Conservation (phyloP, 176 grass and related monocot genomes). For the Aegilops umbellulata region DNA sequence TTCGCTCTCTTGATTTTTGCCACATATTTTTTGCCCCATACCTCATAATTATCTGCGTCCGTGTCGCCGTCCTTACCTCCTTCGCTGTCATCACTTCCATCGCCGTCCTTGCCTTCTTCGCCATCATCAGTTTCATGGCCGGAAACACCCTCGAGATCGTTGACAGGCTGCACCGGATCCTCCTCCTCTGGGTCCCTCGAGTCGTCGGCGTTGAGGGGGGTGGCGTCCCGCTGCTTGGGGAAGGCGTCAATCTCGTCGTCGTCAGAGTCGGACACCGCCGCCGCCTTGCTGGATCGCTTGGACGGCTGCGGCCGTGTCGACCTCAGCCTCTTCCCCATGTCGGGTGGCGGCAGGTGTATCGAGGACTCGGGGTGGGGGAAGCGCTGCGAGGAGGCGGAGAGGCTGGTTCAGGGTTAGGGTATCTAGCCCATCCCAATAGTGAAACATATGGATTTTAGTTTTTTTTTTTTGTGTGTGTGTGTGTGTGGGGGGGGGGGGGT, state of each 20-base stretch:
- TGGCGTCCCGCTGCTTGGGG: conserved; percentile 74
- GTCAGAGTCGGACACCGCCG: conserved; percentile 36
- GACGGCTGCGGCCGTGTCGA: not conserved
- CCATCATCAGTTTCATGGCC: conserved; percentile 48
- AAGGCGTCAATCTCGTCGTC: conserved; percentile 83
- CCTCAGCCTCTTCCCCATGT: too few relatives aligned
- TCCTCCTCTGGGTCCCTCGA: conserved; percentile 46
- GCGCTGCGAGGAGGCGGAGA: not conserved
- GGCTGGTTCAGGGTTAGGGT: conserved; percentile 6
- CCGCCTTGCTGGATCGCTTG: conserved; percentile 6
- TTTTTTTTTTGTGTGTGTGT: too few relatives aligned
- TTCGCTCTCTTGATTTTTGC: conserved; percentile 75
- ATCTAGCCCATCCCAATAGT: too few relatives aligned
- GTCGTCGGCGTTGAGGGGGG: conserved; percentile 51
- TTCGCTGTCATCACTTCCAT: conserved; percentile 46
- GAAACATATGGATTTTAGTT: too few relatives aligned
- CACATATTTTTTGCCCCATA: conserved; percentile 46
- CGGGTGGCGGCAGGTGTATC: not conserved
- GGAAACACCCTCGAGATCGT: conserved; percentile 57
- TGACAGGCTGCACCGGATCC: conserved; percentile 67
- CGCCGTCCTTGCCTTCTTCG: conserved; percentile 29
- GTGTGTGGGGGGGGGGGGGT: too few relatives aligned
- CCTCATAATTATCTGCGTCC: conserved; percentile 28
- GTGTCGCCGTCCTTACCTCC: conserved; percentile 34
- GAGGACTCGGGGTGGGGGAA: not conserved